Evolutionary conservation across 225 moss, liverwort and hornwort genomes (phyloP).

Genomic region (Polytrichum commune): DNA sequence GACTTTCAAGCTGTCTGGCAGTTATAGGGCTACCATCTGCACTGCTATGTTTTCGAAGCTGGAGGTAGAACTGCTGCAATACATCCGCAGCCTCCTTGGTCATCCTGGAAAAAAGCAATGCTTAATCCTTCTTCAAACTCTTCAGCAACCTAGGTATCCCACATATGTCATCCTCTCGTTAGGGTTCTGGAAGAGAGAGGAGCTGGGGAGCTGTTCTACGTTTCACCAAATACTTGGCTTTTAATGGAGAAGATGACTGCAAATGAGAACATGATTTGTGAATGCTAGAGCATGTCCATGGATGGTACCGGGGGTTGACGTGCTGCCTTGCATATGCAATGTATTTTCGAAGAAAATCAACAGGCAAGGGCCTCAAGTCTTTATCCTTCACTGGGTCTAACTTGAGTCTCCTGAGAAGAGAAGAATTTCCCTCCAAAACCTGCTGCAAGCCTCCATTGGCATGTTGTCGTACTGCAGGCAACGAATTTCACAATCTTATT

Average conservation of each 20-base stretch:
- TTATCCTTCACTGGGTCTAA: conserved; percentile 67
- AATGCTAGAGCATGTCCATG: too few relatives aligned
- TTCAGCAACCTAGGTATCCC: not conserved
- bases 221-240: too few relatives aligned
- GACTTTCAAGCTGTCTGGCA: conserved; percentile 94
- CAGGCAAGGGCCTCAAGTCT: conserved; percentile 73
- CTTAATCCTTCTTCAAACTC: not conserved
- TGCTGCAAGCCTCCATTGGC: conserved; percentile 50
- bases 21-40: conserved; percentile 96
- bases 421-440: conserved; percentile 52
- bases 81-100: conserved; percentile 82
- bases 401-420: conserved; percentile 70
- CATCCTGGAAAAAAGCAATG: conserved; percentile 54
- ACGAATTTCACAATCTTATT: not conserved
- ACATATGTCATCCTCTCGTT: too few relatives aligned
- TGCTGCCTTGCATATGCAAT: conserved; percentile 88
- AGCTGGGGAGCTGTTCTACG: too few relatives aligned
- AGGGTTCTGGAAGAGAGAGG: too few relatives aligned
- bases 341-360: conserved; percentile 83
- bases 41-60: conserved; percentile 71
- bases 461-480: conserved; percentile 49
- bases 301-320: conserved; percentile 72
- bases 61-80: conserved; percentile 87
- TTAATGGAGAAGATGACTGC: too few relatives aligned
- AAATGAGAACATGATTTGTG: too few relatives aligned